Conservation (phyloP, 2,329 filamentous ascomycete genomes). For the Dactylellina haptotyla region DNA sequence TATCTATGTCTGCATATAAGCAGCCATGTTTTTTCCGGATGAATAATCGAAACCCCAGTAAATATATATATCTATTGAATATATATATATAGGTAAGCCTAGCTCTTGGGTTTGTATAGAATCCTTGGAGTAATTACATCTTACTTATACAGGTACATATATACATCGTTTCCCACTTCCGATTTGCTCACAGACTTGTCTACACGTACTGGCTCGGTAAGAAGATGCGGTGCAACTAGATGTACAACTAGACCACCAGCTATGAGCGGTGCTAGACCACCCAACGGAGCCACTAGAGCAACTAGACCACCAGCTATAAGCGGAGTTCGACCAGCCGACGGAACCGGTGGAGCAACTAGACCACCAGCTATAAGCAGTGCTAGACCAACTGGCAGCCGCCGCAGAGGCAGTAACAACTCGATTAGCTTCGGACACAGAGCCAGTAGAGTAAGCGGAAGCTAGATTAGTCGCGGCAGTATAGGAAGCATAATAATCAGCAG, state of each 20-base stretch:
- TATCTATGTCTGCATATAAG: too few species aligned
- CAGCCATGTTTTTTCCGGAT: too few species aligned
- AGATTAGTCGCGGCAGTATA: slow-evolving; percentile 12
- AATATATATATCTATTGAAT: too few species aligned
- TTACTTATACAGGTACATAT: too few species aligned
- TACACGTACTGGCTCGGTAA: slow-evolving; percentile 6
- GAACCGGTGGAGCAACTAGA: slow-evolving; percentile 8
- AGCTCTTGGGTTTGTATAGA: too few species aligned
- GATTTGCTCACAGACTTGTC: background rate
- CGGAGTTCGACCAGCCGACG: background rate
- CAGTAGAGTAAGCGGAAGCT: slow-evolving; percentile 13
- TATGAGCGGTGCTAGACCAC: slow-evolving; percentile 8
- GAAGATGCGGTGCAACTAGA: slow-evolving; percentile 2
- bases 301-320: slow-evolving; percentile 9
- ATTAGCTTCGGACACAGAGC: slow-evolving; percentile 10
- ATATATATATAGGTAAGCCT: too few species aligned
- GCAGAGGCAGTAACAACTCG: slow-evolving; percentile 1
- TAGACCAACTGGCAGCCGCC: slow-evolving; percentile 1
- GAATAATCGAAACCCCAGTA: too few species aligned
- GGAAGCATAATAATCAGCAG: slow-evolving; percentile 11
- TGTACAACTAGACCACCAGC: slow-evolving; percentile 10
- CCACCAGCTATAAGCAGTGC: slow-evolving; percentile 5
- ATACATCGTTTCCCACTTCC: too few species aligned
- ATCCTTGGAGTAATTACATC: too few species aligned
- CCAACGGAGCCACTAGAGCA: slow-evolving; percentile 1